These are phyloP conservation scores for Globisporangium apiculatum DNA, from an alignment of 352 stramenopile genomes.

Conservation along the genomic window DNA sequence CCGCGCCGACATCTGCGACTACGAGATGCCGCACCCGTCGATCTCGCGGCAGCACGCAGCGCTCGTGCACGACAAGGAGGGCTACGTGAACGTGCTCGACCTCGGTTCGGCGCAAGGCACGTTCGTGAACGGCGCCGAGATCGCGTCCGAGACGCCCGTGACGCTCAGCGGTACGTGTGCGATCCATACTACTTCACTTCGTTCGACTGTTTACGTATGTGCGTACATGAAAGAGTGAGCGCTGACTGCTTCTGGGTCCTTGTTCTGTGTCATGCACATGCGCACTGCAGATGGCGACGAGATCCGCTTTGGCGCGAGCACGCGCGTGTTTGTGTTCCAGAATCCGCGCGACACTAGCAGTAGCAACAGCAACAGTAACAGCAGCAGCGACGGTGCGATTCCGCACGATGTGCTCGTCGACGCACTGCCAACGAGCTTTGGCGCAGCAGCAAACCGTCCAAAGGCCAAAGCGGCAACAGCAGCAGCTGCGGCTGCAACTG, in stretches of 20 bases:
- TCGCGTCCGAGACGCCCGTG: constrained; percentile 37
- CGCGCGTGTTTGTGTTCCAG: constrained; percentile 45
- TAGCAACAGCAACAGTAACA: constrained; percentile 11
- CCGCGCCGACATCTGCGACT: constrained; percentile 69
- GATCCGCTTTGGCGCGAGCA: constrained; percentile 57
- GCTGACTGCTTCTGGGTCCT: too few relatives aligned
- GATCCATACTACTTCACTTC: too few relatives aligned
- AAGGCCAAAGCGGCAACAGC: constrained; percentile 7
- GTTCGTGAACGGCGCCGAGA: constrained; percentile 67
- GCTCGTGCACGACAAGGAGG: constrained; percentile 58
- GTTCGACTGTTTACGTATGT: background rate
- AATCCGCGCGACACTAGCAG: constrained; percentile 12
- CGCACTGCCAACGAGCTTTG: constrained; percentile 49
- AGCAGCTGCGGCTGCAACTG: background rate
- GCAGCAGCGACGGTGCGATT: background rate
- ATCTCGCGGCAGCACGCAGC: constrained; percentile 78
- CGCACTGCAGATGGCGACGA: constrained; percentile 29
- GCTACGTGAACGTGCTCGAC: constrained; percentile 55
- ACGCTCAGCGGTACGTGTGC: constrained; percentile 26
- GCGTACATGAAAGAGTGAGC: background rate
- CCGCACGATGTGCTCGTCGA: constrained; percentile 13
- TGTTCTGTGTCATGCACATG: background rate
- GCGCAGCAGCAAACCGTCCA: constrained; percentile 9
- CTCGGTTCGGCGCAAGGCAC: constrained; percentile 81
- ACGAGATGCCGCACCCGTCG: constrained; percentile 68